Evolutionary conservation across 805 yeast species (phyloP).

Genomic region (Teunomyces pallodes): DNA sequence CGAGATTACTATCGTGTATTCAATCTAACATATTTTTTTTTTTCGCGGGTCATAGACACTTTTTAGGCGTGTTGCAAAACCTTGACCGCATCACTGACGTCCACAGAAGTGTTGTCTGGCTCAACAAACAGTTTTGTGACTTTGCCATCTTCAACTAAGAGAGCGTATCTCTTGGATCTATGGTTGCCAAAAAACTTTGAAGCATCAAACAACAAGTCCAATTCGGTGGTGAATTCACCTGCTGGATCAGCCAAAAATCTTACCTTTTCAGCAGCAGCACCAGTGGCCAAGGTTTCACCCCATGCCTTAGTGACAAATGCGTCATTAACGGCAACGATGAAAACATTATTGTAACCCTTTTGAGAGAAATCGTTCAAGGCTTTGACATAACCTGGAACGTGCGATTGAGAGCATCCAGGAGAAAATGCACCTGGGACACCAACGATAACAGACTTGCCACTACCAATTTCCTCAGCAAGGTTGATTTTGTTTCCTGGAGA

Average conservation of each 20-base stretch:
- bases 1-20: not conserved
- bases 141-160: constrained; percentile 71
- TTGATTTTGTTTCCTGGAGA: constrained; percentile 65
- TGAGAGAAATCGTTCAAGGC: constrained; percentile 49
- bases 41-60: not conserved
- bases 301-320: constrained; percentile 83
- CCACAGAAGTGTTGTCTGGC: constrained; percentile 75
- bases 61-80: constrained; percentile 33
- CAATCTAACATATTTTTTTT: not conserved
- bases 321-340: constrained; percentile 80
- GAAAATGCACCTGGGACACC: constrained; percentile 69
- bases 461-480: constrained; percentile 45
- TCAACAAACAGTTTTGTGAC: constrained; percentile 68
- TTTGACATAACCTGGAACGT: constrained; percentile 70
- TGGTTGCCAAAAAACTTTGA: constrained; percentile 69
- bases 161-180: constrained; percentile 74
- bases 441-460: constrained; percentile 34
- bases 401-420: constrained; percentile 71
- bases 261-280: constrained; percentile 30
- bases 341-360: constrained; percentile 64
- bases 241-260: constrained; percentile 76
- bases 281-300: constrained; percentile 43
- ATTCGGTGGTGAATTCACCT: constrained; percentile 64
- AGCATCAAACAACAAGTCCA: constrained; percentile 75
- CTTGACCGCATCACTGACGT: constrained; percentile 47